Evolutionary conservation across 176 grass and related monocot species (phyloP).

Genomic region (Otatea glauca): DNA sequence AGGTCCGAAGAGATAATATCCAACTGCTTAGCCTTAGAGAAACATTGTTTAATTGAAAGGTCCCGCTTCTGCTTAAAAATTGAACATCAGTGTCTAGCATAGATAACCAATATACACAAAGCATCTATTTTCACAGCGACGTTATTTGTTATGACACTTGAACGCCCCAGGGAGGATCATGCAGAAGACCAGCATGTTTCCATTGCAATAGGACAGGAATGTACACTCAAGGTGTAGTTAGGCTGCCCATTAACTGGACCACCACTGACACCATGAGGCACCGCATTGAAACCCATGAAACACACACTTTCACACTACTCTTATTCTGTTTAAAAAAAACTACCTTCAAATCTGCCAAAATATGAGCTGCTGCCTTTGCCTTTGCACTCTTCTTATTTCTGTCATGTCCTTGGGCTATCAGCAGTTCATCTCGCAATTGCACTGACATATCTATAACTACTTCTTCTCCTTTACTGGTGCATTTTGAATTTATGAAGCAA

Average conservation of each 20-base stretch:
- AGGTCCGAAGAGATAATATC: conserved; percentile 39
- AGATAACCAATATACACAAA: not conserved
- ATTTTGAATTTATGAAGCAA: conserved; percentile 74
- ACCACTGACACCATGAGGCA: not conserved
- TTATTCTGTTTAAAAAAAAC: conserved; percentile 17
- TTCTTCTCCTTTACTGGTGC: conserved; percentile 60
- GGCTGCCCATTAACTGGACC: conserved; percentile 29
- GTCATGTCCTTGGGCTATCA: conserved; percentile 63
- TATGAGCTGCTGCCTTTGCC: conserved; percentile 69
- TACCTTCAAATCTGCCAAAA: conserved; percentile 87
- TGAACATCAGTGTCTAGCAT: conserved; percentile 1
- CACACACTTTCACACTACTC: conserved; percentile 18
- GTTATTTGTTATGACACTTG: not conserved
- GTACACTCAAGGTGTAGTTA: conserved; percentile 32
- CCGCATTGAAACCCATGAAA: not conserved
- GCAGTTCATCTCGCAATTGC: conserved; percentile 71
- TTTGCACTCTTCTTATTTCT: conserved; percentile 80
- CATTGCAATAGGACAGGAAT: conserved; percentile 25
- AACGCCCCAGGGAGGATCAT: not conserved
- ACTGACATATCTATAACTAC: conserved; percentile 71
- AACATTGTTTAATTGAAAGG: conserved; percentile 47
- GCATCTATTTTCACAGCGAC: conserved; percentile 15
- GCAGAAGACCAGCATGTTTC: not conserved
- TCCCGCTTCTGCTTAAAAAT: conserved; percentile 48
- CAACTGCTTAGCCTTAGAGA: conserved; percentile 41